These are phyloP conservation scores for Pezicula carpinea DNA, from an alignment of 2,329 filamentous ascomycete genomes.

Conservation along the genomic window DNA sequence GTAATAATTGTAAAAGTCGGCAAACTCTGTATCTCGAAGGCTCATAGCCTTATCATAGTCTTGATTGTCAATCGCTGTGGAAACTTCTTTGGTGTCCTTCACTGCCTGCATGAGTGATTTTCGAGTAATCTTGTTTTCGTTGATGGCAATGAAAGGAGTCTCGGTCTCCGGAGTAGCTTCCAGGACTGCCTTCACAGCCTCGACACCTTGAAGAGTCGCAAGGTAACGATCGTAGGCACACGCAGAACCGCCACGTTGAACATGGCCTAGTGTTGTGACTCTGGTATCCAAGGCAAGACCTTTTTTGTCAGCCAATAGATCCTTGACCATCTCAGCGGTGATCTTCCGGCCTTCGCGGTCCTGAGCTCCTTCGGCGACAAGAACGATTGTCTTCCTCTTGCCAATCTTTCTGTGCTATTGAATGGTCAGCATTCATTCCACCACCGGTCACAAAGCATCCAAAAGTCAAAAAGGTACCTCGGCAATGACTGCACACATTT, in stretches of 20 bases:
- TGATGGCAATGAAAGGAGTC: constrained; percentile 92
- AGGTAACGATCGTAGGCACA: constrained; percentile 94
- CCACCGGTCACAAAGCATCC: too few species aligned
- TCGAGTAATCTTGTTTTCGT: constrained; percentile 94
- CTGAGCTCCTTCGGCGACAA: constrained; percentile 91
- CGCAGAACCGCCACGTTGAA: constrained; percentile 90
- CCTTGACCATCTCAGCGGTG: constrained; percentile 73
- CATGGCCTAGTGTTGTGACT: constrained; percentile 92
- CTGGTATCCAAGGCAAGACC: constrained; percentile 83
- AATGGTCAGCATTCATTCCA: constrained; percentile 16
- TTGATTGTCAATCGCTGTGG: constrained; percentile 74
- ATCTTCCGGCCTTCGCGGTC: constrained; percentile 83
- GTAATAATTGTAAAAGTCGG: constrained; percentile 87
- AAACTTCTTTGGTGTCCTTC: constrained; percentile 76
- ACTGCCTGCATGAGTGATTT: constrained; percentile 89
- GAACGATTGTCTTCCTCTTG: constrained; percentile 97
- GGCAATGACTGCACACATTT: constrained; percentile 76
- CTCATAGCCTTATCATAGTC: constrained; percentile 86
- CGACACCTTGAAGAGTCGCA: constrained; percentile 86
- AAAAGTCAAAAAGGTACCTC: constrained; percentile 45
- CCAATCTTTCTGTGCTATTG: constrained; percentile 75
- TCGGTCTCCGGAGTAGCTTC: constrained; percentile 85
- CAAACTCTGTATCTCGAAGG: constrained; percentile 87
- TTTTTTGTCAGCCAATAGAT: constrained; percentile 74
- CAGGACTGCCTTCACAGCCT: constrained; percentile 87